Percentiles rank a stretch among this genome's conserved stretches.
Conservation (phyloP, 768 basidiomycete species). For the Podaxis carcinomalis region DNA sequence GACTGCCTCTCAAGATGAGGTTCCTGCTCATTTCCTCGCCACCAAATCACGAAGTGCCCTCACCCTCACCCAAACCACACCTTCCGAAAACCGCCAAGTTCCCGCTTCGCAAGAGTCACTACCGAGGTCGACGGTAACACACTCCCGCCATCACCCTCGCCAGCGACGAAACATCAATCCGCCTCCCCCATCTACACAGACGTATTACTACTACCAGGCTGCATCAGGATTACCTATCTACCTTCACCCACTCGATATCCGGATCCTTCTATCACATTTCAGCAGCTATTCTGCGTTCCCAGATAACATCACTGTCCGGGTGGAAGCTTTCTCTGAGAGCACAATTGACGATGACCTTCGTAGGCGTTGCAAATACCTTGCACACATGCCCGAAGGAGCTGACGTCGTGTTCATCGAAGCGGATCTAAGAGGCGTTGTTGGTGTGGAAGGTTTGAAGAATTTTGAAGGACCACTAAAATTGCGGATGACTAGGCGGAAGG, state of each 20-base stretch:
- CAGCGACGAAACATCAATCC: conserved; percentile 81
- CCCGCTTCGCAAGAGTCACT: conserved; percentile 12
- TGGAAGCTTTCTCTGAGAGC: conserved; percentile 72
- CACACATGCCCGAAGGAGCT: conserved; percentile 85
- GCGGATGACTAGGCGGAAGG: conserved; percentile 69
- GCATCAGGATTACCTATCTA: conserved; percentile 88
- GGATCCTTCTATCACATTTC: conserved; percentile 84
- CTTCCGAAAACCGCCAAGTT: background rate
- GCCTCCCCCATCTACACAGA: conserved; percentile 80
- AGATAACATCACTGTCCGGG: conserved; percentile 71
- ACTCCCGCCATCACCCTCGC: conserved; percentile 42
- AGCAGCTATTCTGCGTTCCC: conserved; percentile 81
- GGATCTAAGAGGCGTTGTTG: conserved; percentile 75
- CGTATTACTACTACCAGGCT: conserved; percentile 96
- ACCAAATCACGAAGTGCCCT: conserved; percentile 26
- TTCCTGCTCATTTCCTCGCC: conserved; percentile 40
- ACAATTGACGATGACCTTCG: conserved; percentile 91
- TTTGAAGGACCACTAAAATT: conserved; percentile 82
- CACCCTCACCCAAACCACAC: conserved; percentile 13
- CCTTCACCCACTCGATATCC: conserved; percentile 94
- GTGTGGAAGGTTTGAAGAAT: conserved; percentile 66
- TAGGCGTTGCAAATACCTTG: conserved; percentile 93
- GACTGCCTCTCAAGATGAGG: conserved; percentile 25
- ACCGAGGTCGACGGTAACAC: conserved; percentile 16
- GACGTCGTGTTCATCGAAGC: conserved; percentile 95